Conservation (phyloP, 2,329 filamentous ascomycete genomes). For the Trichoderma brevicompactum region DNA sequence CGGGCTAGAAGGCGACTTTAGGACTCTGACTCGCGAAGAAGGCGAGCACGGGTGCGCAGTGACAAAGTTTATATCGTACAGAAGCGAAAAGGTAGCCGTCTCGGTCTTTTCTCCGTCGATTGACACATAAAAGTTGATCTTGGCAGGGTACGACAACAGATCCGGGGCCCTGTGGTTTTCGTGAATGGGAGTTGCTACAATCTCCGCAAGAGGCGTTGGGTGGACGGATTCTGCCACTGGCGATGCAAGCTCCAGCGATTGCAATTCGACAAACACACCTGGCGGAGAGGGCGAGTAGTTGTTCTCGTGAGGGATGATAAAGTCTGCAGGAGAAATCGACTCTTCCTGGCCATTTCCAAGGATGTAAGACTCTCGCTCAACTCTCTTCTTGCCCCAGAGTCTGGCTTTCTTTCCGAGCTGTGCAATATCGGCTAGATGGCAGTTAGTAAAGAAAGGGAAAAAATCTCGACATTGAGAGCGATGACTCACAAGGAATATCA, state of each 20-base stretch:
- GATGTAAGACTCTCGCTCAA: slow-evolving; percentile 65
- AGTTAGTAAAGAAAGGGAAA: slow-evolving; percentile 9
- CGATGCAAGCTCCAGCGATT: slow-evolving; percentile 54
- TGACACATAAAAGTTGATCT: slow-evolving; percentile 43
- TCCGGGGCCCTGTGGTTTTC: slow-evolving; percentile 43
- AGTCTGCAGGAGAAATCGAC: slow-evolving; percentile 63
- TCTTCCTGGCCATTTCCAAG: slow-evolving; percentile 61
- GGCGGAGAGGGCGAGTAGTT: slow-evolving; percentile 55
- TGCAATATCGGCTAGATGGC: slow-evolving; percentile 51
- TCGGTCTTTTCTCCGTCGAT: slow-evolving; percentile 48
- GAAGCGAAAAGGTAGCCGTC: slow-evolving; percentile 52
- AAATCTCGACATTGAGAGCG: neutral
- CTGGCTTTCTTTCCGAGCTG: slow-evolving; percentile 60
- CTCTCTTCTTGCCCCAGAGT: slow-evolving; percentile 62
- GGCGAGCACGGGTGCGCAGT: slow-evolving; percentile 68
- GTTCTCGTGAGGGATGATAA: slow-evolving; percentile 64
- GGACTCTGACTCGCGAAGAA: slow-evolving; percentile 59
- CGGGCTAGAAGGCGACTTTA: slow-evolving; percentile 64
- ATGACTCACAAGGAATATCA: slow-evolving; percentile 54
- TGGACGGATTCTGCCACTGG: slow-evolving; percentile 49
- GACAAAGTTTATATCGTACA: slow-evolving; percentile 66
- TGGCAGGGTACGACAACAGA: slow-evolving; percentile 43
- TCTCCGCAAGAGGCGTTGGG: slow-evolving; percentile 50
- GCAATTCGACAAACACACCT: slow-evolving; percentile 53
- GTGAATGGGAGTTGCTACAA: slow-evolving; percentile 45